Evolutionary conservation across 1,284 basidiomycete species (phyloP).

Genomic region (Ustilago sp.): DNA sequence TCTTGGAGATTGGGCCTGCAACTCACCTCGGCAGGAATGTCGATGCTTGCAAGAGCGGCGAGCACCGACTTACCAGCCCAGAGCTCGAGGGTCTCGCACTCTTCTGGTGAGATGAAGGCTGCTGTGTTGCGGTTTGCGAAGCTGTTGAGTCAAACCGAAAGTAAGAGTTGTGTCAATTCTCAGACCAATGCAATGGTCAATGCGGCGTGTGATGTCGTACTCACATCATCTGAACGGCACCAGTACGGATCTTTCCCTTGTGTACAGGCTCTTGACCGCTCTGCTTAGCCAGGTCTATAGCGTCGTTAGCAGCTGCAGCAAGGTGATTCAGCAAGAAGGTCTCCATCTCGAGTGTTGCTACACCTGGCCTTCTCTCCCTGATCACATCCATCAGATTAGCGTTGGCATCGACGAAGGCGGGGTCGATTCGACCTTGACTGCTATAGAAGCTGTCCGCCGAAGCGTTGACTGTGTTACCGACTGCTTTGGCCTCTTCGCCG

Average conservation of each 20-base stretch:
- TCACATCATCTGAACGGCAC: constrained; percentile 81
- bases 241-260: constrained; percentile 76
- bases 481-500: constrained; percentile 26
- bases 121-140: constrained; percentile 82
- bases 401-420: constrained; percentile 81
- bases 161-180: neutral
- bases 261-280: constrained; percentile 34
- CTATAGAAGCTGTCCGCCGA: constrained; percentile 77
- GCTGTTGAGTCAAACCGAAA: constrained; percentile 4
- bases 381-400: constrained; percentile 76
- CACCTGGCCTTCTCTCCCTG: constrained; percentile 47
- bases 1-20: neutral
- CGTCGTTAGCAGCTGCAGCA: constrained; percentile 48
- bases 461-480: constrained; percentile 56
- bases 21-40: constrained; percentile 54
- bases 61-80: constrained; percentile 76
- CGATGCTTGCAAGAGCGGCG: constrained; percentile 71
- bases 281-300: constrained; percentile 29
- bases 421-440: constrained; percentile 81
- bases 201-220: neutral
- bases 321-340: constrained; percentile 67
- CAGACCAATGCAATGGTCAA: neutral
- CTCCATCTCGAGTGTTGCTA: constrained; percentile 73
- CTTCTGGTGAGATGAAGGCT: constrained; percentile 80
- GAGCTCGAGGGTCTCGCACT: constrained; percentile 76